phyloP scores from a whole-genome alignment of 179 eudicot species.

The Beta macrorhiza region DNA sequence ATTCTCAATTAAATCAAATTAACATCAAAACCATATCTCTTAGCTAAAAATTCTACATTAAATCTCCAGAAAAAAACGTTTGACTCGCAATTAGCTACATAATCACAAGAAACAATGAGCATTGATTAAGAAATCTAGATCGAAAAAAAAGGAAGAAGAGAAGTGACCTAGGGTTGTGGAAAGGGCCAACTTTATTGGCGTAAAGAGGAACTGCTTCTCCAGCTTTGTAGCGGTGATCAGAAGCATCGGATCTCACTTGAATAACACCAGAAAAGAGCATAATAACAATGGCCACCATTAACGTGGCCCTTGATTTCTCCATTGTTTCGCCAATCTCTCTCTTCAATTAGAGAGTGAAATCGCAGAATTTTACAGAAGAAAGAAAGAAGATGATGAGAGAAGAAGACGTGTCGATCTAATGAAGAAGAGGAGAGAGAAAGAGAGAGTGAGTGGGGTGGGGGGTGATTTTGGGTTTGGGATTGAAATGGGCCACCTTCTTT shows the following conservation, averaged over 20 bases:
- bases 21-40: neutral
- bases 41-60: neutral
- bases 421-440: neutral
- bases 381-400: neutral
- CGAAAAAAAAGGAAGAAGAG: neutral
- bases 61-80: neutral
- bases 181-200: constrained; percentile 65
- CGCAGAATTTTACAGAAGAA: neutral
- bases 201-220: constrained; percentile 58
- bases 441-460: neutral
- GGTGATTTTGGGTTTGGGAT: constrained; percentile 8
- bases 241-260: constrained; percentile 45
- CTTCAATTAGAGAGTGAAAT: neutral
- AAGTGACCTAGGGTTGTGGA: constrained; percentile 56
- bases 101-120: neutral
- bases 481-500: neutral
- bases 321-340: constrained; percentile 15
- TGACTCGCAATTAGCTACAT: neutral
- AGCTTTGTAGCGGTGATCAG: constrained; percentile 52
- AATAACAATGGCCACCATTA: constrained; percentile 25
- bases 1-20: neutral
- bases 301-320: constrained; percentile 34
- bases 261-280: neutral
- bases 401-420: neutral
- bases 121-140: neutral